Evolutionary conservation across 495 filamentous ascomycete genomes (phyloP).

Genomic region (Tuber microsphaerosporum): DNA sequence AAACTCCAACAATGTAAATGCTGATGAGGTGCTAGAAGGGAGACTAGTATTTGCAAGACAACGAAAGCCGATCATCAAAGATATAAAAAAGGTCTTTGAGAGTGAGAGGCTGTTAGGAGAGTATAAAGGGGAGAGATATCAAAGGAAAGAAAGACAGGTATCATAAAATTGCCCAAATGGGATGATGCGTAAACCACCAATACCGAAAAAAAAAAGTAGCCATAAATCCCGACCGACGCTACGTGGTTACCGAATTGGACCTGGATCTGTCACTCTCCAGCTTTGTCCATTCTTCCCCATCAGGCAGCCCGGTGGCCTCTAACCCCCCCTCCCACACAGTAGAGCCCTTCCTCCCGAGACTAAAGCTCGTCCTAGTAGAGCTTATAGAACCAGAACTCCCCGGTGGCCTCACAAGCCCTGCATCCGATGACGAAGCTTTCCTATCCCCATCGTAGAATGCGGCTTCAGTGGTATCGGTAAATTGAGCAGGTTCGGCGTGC

Average conservation of each 20-base stretch:
- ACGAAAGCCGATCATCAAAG: background rate
- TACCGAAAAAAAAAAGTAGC: conserved; percentile 20
- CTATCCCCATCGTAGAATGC: conserved; percentile 34
- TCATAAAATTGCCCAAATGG: conserved; percentile 24
- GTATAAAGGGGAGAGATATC: background rate
- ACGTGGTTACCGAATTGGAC: conserved; percentile 27
- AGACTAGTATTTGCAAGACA: background rate
- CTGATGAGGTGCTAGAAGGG: conserved; percentile 1
- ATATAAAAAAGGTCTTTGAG: conserved; percentile 2
- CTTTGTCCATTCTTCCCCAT: conserved; percentile 36
- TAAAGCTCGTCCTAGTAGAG: conserved; percentile 27
- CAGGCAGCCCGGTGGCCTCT: conserved; percentile 29
- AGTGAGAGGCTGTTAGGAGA: background rate
- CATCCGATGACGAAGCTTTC: conserved; percentile 31
- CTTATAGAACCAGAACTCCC: conserved; percentile 24
- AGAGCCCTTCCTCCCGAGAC: conserved; percentile 28
- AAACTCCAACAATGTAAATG: conserved; percentile 6
- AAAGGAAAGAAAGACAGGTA: conserved; percentile 27
- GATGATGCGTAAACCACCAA: conserved; percentile 27
- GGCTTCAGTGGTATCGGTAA: conserved; percentile 31
- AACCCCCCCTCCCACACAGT: conserved; percentile 30
- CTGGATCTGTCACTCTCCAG: conserved; percentile 32
- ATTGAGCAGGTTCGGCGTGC: conserved; percentile 26
- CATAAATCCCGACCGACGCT: conserved; percentile 22
- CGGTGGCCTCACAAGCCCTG: conserved; percentile 20